Evolutionary conservation across 2,329 filamentous ascomycete species (phyloP), one percentile per base, ranked within the genome.

Genomic region (Colletotrichum destructivum): DNA sequence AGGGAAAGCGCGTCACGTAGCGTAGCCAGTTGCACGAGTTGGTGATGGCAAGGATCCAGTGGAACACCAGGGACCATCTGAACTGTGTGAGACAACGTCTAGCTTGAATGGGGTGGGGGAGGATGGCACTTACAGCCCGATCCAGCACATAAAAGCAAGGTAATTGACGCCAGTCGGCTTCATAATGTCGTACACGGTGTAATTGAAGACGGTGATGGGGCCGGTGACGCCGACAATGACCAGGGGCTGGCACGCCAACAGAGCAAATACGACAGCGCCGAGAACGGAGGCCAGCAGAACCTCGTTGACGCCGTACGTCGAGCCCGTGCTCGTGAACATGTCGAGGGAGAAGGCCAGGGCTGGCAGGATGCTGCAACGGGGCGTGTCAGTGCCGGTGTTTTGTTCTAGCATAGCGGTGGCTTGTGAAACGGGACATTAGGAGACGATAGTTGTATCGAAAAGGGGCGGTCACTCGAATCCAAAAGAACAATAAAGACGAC

Each of bases 141-240:
- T 94, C 92, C 95, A 96, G 77, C 91, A 92, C 95, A 97, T 97
- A 80, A 98, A 98, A 8, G 92, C 90, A 66, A 97, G 90, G 79
- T 96, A 97, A 78, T 95, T 92, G 6, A 92, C 93, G 1, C 93
- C 93, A 0, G 90, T 90, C 1, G 93, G 91, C 1, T 87, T 84
- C 79, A 98, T 93, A 74, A 98, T 97, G 80, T 96, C 92, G 83
- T 95, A 97, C 3, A 97, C 94, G 4, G 95, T 98, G 79, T 97
- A 97, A 80, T 97, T 97, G 79, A 97, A 97, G 38, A 97, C 94
- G 18, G 95, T 97, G 69, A 98, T 97, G 4, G 94, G 94, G n/a
- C 91, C 93, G 13, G 94, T 97, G 2, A 98, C 94, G 26, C 95
- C 95, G 26, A 98, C 95, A 79, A 98, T 97, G 66, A 96, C 94